These are phyloP conservation scores for Pestalotiopsis sp. DNA, from an alignment of 2,329 filamentous ascomycete genomes.

Conservation along the genomic window DNA sequence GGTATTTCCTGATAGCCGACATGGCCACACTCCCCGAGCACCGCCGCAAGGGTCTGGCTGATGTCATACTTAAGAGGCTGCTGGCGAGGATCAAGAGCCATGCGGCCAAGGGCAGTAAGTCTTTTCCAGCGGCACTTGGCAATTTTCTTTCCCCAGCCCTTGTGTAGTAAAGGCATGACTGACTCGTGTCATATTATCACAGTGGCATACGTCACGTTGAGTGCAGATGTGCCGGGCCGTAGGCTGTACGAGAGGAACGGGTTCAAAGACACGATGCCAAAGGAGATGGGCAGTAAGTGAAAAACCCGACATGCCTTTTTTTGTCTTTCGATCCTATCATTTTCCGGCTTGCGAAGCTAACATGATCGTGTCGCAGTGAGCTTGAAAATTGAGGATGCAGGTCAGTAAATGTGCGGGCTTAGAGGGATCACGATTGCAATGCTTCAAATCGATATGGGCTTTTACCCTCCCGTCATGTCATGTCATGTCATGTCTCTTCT, in stretches of 20 bases:
- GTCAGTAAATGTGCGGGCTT: not conserved
- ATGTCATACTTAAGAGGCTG: conserved; percentile 44
- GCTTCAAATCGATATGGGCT: too few species aligned
- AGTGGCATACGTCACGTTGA: conserved; percentile 43
- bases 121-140: not conserved
- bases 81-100: conserved; percentile 41
- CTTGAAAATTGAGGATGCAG: not conserved
- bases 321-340: not conserved
- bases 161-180: not conserved
- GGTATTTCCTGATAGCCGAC: conserved; percentile 54
- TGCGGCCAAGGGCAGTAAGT: conserved; percentile 33
- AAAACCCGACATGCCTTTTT: not conserved
- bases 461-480: too few species aligned
- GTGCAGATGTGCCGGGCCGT: conserved; percentile 47
- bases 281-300: conserved; percentile 34
- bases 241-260: conserved; percentile 48
- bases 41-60: conserved; percentile 49
- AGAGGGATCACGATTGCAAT: not conserved
- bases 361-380: not conserved
- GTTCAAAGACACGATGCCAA: conserved; percentile 41
- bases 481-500: not conserved
- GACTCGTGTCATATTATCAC: not conserved
- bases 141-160: too few species aligned
- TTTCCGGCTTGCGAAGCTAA: not conserved
- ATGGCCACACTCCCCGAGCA: conserved; percentile 52